phyloP scores from a whole-genome alignment of 1,139 yeast species.

The Zygosaccharomyces pseudobailii region DNA sequence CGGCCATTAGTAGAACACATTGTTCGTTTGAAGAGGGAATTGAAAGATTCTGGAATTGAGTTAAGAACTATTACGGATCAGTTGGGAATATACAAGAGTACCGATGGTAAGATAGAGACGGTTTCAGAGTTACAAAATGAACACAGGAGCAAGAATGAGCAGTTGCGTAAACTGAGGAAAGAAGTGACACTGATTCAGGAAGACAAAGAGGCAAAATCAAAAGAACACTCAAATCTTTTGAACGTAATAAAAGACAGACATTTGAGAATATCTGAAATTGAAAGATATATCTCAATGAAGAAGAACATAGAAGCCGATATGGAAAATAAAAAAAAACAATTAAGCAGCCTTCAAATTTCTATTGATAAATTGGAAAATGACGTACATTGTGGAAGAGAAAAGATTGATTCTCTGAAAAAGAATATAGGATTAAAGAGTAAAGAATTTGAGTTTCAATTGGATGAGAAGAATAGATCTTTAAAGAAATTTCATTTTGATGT shows the following conservation, averaged over 20 bases:
- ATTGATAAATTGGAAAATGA: constrained; percentile 49
- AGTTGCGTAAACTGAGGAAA: constrained; percentile 45
- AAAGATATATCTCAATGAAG: constrained; percentile 45
- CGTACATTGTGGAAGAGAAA: constrained; percentile 41
- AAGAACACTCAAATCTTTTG: constrained; percentile 48
- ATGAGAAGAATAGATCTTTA: constrained; percentile 3
- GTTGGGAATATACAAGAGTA: constrained; percentile 18
- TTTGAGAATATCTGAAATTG: constrained; percentile 52
- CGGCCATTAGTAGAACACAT: constrained; percentile 23
- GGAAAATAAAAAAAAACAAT: constrained; percentile 37
- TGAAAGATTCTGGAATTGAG: constrained; percentile 39
- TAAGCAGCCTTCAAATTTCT: constrained; percentile 42
- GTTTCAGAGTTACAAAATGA: constrained; percentile 50
- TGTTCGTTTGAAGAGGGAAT: constrained; percentile 20
- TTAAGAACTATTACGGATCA: constrained; percentile 40
- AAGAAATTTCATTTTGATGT: constrained; percentile 4
- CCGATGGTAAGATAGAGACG: constrained; percentile 21
- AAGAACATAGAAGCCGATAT: constrained; percentile 36
- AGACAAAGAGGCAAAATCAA: constrained; percentile 46
- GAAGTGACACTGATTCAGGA: constrained; percentile 43
- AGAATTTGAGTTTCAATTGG: constrained; percentile 13
- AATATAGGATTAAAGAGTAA: background rate
- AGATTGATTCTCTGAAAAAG: constrained; percentile 4
- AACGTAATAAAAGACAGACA: constrained; percentile 53
- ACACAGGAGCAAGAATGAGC: constrained; percentile 42